A percentile compares a stretch with the other conserved stretches of the same genome.
Conservation (phyloP, 2,329 filamentous ascomycete species). For the Fusarium chuoi region DNA sequence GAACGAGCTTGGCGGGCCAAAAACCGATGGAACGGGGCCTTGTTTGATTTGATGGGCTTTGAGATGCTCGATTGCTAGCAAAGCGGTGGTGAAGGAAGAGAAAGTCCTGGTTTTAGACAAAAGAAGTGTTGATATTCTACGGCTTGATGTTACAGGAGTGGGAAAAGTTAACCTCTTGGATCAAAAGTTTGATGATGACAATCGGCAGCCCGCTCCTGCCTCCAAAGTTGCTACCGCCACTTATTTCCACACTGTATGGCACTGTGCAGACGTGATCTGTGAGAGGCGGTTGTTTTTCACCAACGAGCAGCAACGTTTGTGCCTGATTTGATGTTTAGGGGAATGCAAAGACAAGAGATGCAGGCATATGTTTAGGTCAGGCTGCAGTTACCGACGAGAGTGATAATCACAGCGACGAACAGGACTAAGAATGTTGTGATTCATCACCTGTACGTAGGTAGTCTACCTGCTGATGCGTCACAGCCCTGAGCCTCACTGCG, state of each 20-base stretch:
- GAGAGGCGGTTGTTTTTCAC: not conserved
- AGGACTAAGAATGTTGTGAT: conserved; percentile 8
- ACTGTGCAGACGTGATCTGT: conserved; percentile 18
- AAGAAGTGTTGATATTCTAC: conserved; percentile 2
- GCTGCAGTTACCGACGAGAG: not conserved
- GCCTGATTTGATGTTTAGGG: not conserved
- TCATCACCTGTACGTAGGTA: not conserved
- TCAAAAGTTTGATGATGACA: conserved; percentile 6
- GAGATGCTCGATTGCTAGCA: conserved; percentile 19
- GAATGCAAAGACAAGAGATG: not conserved
- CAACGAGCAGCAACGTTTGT: not conserved
- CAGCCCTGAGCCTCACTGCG: conserved; percentile 9
- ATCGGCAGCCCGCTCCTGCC: conserved; percentile 19
- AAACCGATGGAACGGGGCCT: conserved; percentile 22
- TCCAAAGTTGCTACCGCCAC: conserved; percentile 30
- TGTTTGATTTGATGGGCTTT: conserved; percentile 26
- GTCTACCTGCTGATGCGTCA: conserved; percentile 1
- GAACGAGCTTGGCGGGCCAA: conserved; percentile 37
- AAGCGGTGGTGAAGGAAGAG: conserved; percentile 19
- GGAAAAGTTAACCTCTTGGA: conserved; percentile 17
- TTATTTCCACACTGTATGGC: conserved; percentile 8
- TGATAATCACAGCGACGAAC: not conserved
- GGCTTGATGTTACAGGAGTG: conserved; percentile 8
- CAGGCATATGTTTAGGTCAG: not conserved
- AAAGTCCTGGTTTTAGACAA: conserved; percentile 1